Percentiles rank a stretch among this genome's conserved stretches.
Evolutionary conservation across 306 rosid genomes (phyloP).

Genomic region (Carpinus viminea): DNA sequence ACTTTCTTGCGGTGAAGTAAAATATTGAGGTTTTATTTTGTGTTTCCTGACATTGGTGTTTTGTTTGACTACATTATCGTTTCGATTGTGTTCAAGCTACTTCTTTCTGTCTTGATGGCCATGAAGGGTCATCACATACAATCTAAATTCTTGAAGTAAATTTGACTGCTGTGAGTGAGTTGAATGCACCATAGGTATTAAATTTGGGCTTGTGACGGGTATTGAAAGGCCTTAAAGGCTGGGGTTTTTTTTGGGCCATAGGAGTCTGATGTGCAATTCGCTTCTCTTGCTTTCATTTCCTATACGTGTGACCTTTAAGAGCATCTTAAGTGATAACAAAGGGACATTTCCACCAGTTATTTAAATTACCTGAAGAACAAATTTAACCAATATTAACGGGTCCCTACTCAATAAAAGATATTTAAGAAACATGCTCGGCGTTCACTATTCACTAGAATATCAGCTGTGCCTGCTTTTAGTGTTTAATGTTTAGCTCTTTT

Average conservation of each 20-base stretch:
- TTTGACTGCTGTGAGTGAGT: too few species aligned
- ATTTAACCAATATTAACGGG: too few species aligned
- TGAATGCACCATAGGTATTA: too few species aligned
- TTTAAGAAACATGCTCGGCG: too few species aligned
- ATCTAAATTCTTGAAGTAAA: too few species aligned
- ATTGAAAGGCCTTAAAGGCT: too few species aligned
- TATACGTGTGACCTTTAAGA: not conserved
- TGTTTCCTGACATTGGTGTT: not conserved
- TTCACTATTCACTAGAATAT: not conserved
- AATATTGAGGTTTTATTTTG: not conserved
- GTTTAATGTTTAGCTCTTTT: not conserved
- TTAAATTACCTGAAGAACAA: not conserved
- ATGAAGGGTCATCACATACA: too few species aligned
- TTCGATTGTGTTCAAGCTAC: not conserved
- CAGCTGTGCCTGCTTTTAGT: constrained; percentile 14
- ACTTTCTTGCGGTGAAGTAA: not conserved
- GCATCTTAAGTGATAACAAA: not conserved
- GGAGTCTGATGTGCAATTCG: too few species aligned
- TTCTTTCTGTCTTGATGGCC: not conserved
- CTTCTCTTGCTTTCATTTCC: not conserved
- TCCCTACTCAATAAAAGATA: too few species aligned
- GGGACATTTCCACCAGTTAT: not conserved
- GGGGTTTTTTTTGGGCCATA: too few species aligned
- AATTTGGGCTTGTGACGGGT: too few species aligned
- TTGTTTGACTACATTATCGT: not conserved